Evolutionary conservation across 1,139 yeast genomes (phyloP), one percentile per base, ranked within the genome.

Genomic region (Kodamaea sp.): DNA sequence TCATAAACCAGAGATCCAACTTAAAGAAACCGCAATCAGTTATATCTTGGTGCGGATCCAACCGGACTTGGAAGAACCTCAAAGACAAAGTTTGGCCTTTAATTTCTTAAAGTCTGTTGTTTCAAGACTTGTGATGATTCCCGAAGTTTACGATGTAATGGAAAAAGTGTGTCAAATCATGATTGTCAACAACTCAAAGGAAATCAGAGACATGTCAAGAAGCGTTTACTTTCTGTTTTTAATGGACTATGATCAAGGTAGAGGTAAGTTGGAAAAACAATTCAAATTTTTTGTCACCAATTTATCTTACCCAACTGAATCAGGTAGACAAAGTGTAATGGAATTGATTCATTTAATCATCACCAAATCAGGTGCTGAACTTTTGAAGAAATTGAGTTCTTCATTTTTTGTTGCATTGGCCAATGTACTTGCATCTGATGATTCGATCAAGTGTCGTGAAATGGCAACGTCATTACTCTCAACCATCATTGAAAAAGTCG

Each of bases 211-310:
- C 53, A 81, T 86, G 63, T 81, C 97, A 7, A 77, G 97, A 60
- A 77, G 87, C 47, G 81, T 86, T 1, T 94, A 81, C 58, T 85
- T 81, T 60, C 92, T 83, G 54, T 94, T 92, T 53, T 65, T 92
- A 53, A 85, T 90, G 83, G 96, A 89, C 53, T 92, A 87, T 54
- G 97, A 95, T 52, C 97, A 92, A 64, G 90, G 97, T 26, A 77
- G 82, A 54, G 90, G 94, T 5, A 78, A 89, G 48, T 63, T 92
- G 38, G 94, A 86, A 49, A 86, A 83, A 52, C 95, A 87, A 52
- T 81, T 90, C 62, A 81, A 83, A 47, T 82, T 84, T 54, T 70
- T 92, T 61, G 84, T 90, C n/a, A 79, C 79, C 46, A 92, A 94
- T 57, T 67, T 94, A 54, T 75, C 81, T 24, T 94, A 94, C 57